Evolutionary conservation across 805 yeast species (phyloP).

Genomic region (Yarrowia divulgata): DNA sequence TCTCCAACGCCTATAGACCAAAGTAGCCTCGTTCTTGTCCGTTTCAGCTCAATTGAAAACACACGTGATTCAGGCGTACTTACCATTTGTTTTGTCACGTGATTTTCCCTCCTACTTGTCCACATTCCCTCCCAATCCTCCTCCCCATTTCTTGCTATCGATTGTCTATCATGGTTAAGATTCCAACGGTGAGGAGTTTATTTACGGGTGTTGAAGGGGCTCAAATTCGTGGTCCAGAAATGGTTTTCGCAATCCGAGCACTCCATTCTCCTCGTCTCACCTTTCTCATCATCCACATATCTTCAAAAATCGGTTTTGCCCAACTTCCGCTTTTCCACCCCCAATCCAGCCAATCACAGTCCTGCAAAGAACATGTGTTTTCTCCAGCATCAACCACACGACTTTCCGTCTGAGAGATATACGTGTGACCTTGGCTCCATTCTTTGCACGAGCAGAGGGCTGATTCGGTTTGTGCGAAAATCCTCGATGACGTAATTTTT

Average conservation of each 20-base stretch:
- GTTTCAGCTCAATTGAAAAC: neutral
- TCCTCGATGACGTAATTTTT: conserved; percentile 25
- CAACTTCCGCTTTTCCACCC: neutral
- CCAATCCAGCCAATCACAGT: conserved; percentile 1
- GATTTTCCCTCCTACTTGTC: neutral
- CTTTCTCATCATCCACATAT: too few relatives aligned
- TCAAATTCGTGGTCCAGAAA: too few relatives aligned
- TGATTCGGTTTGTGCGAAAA: neutral
- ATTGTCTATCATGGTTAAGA: conserved; percentile 24
- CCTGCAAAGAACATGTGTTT: conserved; percentile 12
- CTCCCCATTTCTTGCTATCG: conserved; percentile 6
- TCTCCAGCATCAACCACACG: neutral
- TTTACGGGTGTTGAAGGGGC: neutral
- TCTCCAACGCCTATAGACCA: neutral
- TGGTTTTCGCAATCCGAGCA: neutral
- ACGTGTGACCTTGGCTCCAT: conserved; percentile 18
- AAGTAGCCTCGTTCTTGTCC: neutral
- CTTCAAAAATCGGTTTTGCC: neutral
- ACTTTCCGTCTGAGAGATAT: conserved; percentile 2
- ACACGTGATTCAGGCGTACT: neutral
- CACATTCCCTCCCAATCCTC: too few relatives aligned
- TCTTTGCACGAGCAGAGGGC: neutral
- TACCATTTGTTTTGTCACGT: neutral
- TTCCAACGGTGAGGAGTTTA: conserved; percentile 33
- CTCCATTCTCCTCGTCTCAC: neutral